These are phyloP conservation scores for Microcyclospora tardicrescens DNA, from an alignment of 2,329 filamentous ascomycete species.

Conservation along the genomic window DNA sequence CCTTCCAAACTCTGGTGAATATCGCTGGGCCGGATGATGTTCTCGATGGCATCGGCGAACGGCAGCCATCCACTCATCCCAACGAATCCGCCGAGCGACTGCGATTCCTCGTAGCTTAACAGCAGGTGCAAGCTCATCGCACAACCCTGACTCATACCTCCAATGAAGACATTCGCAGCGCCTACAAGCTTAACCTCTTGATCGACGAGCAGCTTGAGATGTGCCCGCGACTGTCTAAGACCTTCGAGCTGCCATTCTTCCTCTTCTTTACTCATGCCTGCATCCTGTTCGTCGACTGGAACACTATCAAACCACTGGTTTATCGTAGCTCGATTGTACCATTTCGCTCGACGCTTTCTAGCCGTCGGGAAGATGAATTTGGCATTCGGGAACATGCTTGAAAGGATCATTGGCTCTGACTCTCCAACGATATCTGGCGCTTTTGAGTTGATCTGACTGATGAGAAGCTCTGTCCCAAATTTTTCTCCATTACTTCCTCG, in stretches of 20 bases:
- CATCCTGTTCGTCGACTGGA: constrained; percentile 9
- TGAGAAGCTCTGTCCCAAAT: constrained; percentile 31
- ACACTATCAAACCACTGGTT: constrained; percentile 42
- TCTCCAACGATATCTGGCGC: no score
- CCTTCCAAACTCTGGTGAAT: no score
- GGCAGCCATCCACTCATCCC: constrained; percentile 9
- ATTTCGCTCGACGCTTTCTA: constrained; percentile 27
- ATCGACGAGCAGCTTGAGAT: constrained; percentile 7
- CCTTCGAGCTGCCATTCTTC: constrained; percentile 34
- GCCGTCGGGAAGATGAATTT: constrained; percentile 43
- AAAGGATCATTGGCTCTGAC: constrained; percentile 16
- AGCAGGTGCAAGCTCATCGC: constrained; percentile 33
- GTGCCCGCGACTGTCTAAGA: constrained; percentile 28
- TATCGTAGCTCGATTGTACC: constrained; percentile 31
- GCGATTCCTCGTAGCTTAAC: constrained; percentile 20
- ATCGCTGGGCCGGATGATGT: neutral
- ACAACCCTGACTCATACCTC: constrained; percentile 43
- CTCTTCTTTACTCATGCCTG: constrained; percentile 27
- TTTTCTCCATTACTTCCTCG: constrained; percentile 2
- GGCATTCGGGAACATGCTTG: constrained; percentile 25
- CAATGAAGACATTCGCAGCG: constrained; percentile 33
- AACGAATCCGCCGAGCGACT: constrained; percentile 5
- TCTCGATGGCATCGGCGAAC: constrained; percentile 1
- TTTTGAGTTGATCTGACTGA: constrained; percentile 1
- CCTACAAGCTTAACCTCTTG: constrained; percentile 6